Conservation (phyloP, 441 rosid genomes). For the Corymbia citriodora region DNA sequence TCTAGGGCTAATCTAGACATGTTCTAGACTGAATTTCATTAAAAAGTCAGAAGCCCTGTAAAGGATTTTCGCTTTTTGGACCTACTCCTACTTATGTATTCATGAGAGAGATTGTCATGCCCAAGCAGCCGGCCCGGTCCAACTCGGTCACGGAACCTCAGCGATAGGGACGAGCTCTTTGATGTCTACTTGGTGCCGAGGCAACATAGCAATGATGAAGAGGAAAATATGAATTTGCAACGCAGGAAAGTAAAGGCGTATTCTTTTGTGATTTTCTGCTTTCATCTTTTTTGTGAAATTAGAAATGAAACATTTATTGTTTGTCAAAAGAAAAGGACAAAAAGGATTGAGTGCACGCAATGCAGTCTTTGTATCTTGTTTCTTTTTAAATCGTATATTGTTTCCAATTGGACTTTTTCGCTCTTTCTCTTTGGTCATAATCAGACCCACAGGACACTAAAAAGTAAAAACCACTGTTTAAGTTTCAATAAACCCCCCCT, state of each 20-base stretch:
- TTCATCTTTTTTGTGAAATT: neutral
- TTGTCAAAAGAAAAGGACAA: neutral
- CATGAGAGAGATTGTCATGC: neutral
- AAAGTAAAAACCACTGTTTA: too few species aligned
- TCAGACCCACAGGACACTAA: too few species aligned
- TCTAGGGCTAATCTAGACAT: neutral
- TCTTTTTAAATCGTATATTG: neutral
- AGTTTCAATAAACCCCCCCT: neutral
- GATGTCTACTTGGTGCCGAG: neutral
- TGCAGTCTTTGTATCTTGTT: neutral
- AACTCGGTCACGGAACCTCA: neutral
- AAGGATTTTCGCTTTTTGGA: neutral
- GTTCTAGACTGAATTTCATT: neutral
- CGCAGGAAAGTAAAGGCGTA: neutral
- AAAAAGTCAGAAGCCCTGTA: neutral
- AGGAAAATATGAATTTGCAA: neutral
- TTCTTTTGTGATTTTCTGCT: neutral
- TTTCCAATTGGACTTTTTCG: too few species aligned
- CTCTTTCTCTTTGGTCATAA: neutral
- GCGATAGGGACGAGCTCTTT: neutral
- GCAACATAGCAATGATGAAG: neutral
- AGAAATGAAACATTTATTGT: neutral
- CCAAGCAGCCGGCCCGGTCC: neutral
- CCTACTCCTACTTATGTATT: neutral
- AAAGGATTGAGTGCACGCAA: neutral